Evolutionary conservation across 2,329 filamentous ascomycete genomes (phyloP).

Genomic region (Epichloe scottii): DNA sequence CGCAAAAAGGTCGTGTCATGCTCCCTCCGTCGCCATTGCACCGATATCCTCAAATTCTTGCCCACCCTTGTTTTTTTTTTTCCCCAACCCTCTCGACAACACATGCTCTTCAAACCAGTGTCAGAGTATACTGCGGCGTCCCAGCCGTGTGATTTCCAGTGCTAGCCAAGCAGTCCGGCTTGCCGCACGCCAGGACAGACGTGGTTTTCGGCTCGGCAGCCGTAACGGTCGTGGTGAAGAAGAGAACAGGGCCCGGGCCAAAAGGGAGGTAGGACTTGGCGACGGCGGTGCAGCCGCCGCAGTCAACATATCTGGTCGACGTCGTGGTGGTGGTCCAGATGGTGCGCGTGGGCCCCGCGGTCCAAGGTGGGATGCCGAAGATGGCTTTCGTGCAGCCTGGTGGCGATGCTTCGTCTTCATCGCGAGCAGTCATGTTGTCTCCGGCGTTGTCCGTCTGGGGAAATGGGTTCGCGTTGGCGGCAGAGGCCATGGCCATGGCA

Average conservation of each 20-base stretch:
- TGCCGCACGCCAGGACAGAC: conserved; percentile 4
- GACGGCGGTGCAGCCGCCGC: conserved; percentile 13
- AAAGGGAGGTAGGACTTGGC: neutral
- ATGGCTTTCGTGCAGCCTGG: conserved; percentile 8
- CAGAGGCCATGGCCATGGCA: conserved; percentile 1
- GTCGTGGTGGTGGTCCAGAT: conserved; percentile 16
- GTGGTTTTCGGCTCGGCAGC: conserved; percentile 5
- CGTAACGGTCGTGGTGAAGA: conserved; percentile 13
- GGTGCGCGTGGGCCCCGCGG: conserved; percentile 12
- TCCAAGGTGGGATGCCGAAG: conserved; percentile 4
- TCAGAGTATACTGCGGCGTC: neutral
- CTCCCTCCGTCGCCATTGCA: too few relatives aligned
- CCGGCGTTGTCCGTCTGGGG: neutral
- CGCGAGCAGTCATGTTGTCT: neutral
- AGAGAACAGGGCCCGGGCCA: conserved; percentile 11
- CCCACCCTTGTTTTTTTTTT: too few relatives aligned
- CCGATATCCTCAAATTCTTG: too few relatives aligned
- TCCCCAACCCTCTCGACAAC: too few relatives aligned
- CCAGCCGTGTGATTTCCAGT: neutral
- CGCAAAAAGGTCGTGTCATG: neutral
- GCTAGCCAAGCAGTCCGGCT: neutral
- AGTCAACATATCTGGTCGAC: conserved; percentile 12
- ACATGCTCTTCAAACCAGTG: too few relatives aligned
- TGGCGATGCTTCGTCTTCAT: too few relatives aligned
- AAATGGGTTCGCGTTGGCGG: conserved; percentile 3